A percentile compares a stretch with the other conserved stretches of the same genome.
phyloP scores from a whole-genome alignment of 1,139 yeast genomes.

The Yamadazyma oceani region DNA sequence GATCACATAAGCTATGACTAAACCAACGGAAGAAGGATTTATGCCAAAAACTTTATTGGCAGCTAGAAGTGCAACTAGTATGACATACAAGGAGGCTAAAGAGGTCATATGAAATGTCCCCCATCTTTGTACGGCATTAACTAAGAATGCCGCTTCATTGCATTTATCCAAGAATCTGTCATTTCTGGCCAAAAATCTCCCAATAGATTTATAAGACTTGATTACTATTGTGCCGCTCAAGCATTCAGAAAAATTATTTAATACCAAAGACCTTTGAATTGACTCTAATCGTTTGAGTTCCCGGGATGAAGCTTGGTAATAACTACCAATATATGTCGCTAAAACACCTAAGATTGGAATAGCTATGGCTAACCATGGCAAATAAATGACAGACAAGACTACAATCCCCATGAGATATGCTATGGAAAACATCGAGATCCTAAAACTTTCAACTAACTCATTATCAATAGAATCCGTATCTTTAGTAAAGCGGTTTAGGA shows the following conservation, averaged over 20 bases:
- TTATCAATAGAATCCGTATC: constrained; percentile 84
- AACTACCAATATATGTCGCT: constrained; percentile 41
- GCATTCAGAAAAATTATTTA: constrained; percentile 71
- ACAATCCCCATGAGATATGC: constrained; percentile 62
- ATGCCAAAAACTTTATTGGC: constrained; percentile 62
- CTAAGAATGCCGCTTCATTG: constrained; percentile 70
- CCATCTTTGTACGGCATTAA: constrained; percentile 79
- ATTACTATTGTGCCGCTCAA: constrained; percentile 72
- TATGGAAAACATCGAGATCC: constrained; percentile 42
- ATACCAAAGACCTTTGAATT: constrained; percentile 33
- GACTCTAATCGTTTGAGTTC: constrained; percentile 45
- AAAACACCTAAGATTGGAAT: constrained; percentile 38
- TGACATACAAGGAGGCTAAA: constrained; percentile 46
- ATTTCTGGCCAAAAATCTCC: constrained; percentile 51
- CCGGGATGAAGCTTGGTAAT: constrained; percentile 45
- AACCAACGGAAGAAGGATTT: constrained; percentile 67
- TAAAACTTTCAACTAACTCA: constrained; percentile 60
- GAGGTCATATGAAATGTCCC: constrained; percentile 62
- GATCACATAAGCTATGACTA: constrained; percentile 61
- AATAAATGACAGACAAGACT: constrained; percentile 63
- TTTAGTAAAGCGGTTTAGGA: constrained; percentile 64
- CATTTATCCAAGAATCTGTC: constrained; percentile 53
- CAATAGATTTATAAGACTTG: constrained; percentile 53
- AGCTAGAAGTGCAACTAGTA: constrained; percentile 58
- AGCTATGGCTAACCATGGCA: constrained; percentile 60